A percentile compares a stretch with the other conserved stretches of the same genome.
Conservation (phyloP, 768 basidiomycete genomes). For the Hemileccinum rubropunctum region DNA sequence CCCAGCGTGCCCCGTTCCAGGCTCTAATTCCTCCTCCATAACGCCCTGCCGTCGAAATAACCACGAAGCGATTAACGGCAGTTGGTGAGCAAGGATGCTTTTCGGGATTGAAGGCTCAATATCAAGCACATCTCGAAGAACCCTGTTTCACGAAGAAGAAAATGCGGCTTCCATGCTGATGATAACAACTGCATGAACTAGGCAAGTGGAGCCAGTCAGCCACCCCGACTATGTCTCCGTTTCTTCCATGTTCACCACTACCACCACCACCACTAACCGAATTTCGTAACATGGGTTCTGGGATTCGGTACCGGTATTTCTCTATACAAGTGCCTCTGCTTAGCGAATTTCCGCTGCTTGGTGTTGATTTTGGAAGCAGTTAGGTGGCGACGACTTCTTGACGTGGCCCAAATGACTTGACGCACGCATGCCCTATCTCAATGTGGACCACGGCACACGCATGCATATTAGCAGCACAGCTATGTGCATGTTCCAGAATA, state of each 20-base stretch:
- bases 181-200: slow-evolving; percentile 3
- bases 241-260: no score
- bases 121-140: neutral
- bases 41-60: neutral
- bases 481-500: no score
- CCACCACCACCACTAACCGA: no score
- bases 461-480: neutral
- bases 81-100: neutral
- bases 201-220: slow-evolving; percentile 6
- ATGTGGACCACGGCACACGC: neutral
- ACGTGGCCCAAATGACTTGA: neutral
- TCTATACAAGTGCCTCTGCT: neutral
- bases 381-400: neutral
- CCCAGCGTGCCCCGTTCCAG: slow-evolving; percentile 1
- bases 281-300: neutral
- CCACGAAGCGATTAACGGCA: neutral
- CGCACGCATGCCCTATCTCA: neutral
- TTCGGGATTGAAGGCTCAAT: neutral
- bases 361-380: no score
- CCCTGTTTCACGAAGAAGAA: neutral
- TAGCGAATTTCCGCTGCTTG: neutral
- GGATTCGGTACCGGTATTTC: no score
- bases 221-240: neutral
- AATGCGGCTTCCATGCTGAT: neutral
- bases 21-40: neutral